A percentile compares a stretch with the other conserved stretches of the same genome.
phyloP scores from a whole-genome alignment of 495 filamentous ascomycete species.

The Neurospora sp. region DNA sequence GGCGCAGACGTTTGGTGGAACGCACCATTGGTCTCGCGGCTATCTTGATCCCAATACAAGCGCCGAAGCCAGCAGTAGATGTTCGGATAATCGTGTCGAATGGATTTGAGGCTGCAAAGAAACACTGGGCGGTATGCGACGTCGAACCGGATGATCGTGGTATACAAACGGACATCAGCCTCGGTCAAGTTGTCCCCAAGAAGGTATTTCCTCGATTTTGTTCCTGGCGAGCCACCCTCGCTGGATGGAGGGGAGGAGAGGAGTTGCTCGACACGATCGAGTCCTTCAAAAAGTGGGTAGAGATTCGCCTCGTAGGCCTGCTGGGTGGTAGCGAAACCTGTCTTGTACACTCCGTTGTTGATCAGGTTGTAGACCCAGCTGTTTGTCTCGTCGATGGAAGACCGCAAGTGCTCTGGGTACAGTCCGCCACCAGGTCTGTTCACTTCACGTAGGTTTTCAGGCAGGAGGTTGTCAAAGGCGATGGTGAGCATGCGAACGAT shows the following conservation, averaged over 20 bases:
- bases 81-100: constrained; percentile 61
- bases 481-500: constrained; percentile 59
- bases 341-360: constrained; percentile 76
- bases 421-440: constrained; percentile 37
- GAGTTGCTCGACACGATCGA: constrained; percentile 58
- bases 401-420: constrained; percentile 47
- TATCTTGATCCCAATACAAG: constrained; percentile 58
- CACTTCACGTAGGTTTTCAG: constrained; percentile 46
- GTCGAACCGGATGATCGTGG: constrained; percentile 72
- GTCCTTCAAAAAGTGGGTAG: constrained; percentile 54
- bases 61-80: constrained; percentile 58
- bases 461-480: constrained; percentile 65
- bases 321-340: constrained; percentile 42
- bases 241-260: constrained; percentile 38
- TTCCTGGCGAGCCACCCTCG: constrained; percentile 10
- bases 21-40: constrained; percentile 14
- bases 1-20: constrained; percentile 50
- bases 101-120: constrained; percentile 69
- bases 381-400: constrained; percentile 64
- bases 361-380: constrained; percentile 76
- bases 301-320: constrained; percentile 62
- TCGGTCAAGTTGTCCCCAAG: constrained; percentile 60
- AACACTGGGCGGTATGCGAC: constrained; percentile 75
- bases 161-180: constrained; percentile 68
- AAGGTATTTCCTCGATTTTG: constrained; percentile 33